Conservation (phyloP, 2,329 filamentous ascomycete species). For the Xylaria sp. region DNA sequence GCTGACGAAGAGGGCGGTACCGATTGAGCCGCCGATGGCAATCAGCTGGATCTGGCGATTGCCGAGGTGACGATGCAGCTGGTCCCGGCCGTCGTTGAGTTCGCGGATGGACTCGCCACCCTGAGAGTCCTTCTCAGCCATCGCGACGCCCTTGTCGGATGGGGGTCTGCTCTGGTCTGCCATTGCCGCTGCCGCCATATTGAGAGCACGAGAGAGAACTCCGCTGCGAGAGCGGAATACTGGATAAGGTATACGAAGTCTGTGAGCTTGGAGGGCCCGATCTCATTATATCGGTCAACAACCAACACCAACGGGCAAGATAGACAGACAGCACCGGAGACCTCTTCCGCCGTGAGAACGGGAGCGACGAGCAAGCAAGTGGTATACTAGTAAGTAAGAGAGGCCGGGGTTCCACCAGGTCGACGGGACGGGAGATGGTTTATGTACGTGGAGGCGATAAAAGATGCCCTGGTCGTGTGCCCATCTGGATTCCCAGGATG, state of each 20-base stretch:
- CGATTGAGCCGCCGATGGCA: conserved; percentile 68
- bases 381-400: background rate
- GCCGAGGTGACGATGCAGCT: conserved; percentile 56
- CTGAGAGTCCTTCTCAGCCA: conserved; percentile 41
- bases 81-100: conserved; percentile 42
- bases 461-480: conserved; percentile 3
- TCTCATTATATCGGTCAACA: conserved; percentile 41
- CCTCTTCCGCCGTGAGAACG: background rate
- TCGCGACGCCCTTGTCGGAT: conserved; percentile 7
- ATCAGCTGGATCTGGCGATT: conserved; percentile 67
- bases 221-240: conserved; percentile 48
- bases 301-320: background rate
- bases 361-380: conserved; percentile 4
- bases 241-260: conserved; percentile 42
- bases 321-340: background rate
- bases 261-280: conserved; percentile 39
- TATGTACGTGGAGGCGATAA: conserved; percentile 12
- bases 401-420: background rate
- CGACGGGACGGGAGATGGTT: conserved; percentile 17
- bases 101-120: conserved; percentile 40
- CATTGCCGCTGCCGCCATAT: conserved; percentile 46
- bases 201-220: conserved; percentile 46
- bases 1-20: conserved; percentile 69
- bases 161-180: conserved; percentile 32
- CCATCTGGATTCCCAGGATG: conserved; percentile 6